These are phyloP conservation scores for Penicillium desertorum DNA, from an alignment of 495 filamentous ascomycete species.

Conservation along the genomic window DNA sequence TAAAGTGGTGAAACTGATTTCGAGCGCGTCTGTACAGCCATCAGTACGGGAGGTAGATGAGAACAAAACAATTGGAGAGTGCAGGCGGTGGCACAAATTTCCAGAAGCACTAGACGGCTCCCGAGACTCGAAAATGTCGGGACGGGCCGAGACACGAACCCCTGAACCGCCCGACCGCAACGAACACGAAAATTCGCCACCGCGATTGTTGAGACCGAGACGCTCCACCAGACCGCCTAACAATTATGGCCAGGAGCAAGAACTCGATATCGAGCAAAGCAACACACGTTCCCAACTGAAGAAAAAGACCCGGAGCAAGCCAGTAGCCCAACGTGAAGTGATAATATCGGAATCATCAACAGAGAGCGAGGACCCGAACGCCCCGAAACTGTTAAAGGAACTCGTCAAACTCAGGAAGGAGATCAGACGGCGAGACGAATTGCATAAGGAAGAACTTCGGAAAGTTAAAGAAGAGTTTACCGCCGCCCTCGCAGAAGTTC, in stretches of 20 bases:
- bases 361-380: constrained; percentile 23
- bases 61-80: too few relatives aligned
- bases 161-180: constrained; percentile 30
- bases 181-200: too few relatives aligned
- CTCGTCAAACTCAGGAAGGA: background rate
- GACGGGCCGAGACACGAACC: constrained; percentile 20
- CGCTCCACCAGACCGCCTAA: constrained; percentile 8
- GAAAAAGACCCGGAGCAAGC: too few relatives aligned
- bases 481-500: constrained; percentile 18
- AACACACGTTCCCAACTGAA: background rate
- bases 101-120: too few relatives aligned
- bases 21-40: too few relatives aligned
- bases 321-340: constrained; percentile 15
- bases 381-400: constrained; percentile 14
- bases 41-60: too few relatives aligned
- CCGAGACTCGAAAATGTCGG: too few relatives aligned
- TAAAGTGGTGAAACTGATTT: too few relatives aligned
- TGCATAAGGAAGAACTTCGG: constrained; percentile 23
- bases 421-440: constrained; percentile 22
- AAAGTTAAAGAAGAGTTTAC: constrained; percentile 24
- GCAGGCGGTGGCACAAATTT: too few relatives aligned
- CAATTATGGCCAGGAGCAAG: background rate
- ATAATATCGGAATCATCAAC: constrained; percentile 16
- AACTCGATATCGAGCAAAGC: background rate
- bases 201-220: constrained; percentile 23